A percentile compares a stretch with the other conserved stretches of the same genome.
Evolutionary conservation across 2,329 filamentous ascomycete genomes (phyloP).

Genomic region (Byssochlamys sp.): DNA sequence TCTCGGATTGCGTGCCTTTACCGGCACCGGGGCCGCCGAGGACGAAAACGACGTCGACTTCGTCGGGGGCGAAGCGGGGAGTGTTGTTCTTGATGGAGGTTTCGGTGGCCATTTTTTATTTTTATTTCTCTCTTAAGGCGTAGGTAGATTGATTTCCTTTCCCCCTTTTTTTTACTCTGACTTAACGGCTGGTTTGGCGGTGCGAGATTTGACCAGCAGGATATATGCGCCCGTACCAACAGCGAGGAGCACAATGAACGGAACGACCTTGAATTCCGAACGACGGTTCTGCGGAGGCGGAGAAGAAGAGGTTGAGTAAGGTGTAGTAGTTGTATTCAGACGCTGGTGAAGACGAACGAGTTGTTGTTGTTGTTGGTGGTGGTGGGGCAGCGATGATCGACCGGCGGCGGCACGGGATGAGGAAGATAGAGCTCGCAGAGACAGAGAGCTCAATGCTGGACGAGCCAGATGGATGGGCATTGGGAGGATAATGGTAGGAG

Average conservation of each 20-base stretch:
- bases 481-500: neutral
- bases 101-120: conserved; percentile 10
- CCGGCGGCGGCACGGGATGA: neutral
- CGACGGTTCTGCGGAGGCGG: conserved; percentile 19
- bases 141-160: neutral
- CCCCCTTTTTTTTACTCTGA: neutral
- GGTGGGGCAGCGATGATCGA: conserved; percentile 3
- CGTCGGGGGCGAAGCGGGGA: conserved; percentile 65
- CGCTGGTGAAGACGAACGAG: conserved; percentile 3
- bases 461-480: neutral
- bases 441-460: neutral
- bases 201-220: conserved; percentile 42
- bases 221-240: conserved; percentile 42
- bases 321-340: conserved; percentile 2
- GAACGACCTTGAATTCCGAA: conserved; percentile 33
- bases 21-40: conserved; percentile 91
- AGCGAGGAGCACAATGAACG: conserved; percentile 36
- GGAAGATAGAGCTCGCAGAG: neutral
- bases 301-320: conserved; percentile 3
- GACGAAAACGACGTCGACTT: conserved; percentile 90
- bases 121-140: neutral
- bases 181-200: conserved; percentile 15
- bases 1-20: conserved; percentile 90
- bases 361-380: neutral
- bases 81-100: conserved; percentile 46